Conservation (phyloP, 2,329 filamentous ascomycete genomes). For the Lithohypha guttulata region DNA sequence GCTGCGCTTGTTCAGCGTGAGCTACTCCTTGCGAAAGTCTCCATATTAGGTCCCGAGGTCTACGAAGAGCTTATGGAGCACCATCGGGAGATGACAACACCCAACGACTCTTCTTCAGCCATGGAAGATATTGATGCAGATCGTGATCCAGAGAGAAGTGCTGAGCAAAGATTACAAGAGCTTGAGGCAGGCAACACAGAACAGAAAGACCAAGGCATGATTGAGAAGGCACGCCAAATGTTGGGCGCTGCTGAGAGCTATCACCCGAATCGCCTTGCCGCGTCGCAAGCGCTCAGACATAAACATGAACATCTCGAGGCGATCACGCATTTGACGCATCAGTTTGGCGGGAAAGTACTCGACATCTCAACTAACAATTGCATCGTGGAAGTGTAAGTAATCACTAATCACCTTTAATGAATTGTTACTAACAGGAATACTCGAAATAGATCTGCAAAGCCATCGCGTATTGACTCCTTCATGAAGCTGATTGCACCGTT, state of each 20-base stretch:
- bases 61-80: conserved; percentile 94
- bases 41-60: conserved; percentile 92
- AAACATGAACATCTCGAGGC: conserved; percentile 96
- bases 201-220: conserved; percentile 16
- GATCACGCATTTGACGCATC: conserved; percentile 92
- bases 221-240: conserved; percentile 19
- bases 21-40: conserved; percentile 88
- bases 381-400: conserved; percentile 85
- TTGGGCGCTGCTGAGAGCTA: conserved; percentile 49
- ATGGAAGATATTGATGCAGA: conserved; percentile 25
- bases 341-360: conserved; percentile 93
- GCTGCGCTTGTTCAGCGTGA: conserved; percentile 92
- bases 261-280: conserved; percentile 76
- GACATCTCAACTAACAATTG: conserved; percentile 98
- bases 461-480: conserved; percentile 87
- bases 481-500: conserved; percentile 91
- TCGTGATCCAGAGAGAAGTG: conserved; percentile 27
- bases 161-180: conserved; percentile 23
- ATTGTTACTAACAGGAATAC: conserved; percentile 8
- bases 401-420: conserved; percentile 18
- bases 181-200: conserved; percentile 29
- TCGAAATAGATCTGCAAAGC: conserved; percentile 67
- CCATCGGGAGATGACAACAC: conserved; percentile 75
- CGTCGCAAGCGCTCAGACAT: conserved; percentile 80
- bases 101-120: conserved; percentile 27